phyloP scores from a whole-genome alignment of 1,284 basidiomycete species.

The Moesziomyces sp. region DNA sequence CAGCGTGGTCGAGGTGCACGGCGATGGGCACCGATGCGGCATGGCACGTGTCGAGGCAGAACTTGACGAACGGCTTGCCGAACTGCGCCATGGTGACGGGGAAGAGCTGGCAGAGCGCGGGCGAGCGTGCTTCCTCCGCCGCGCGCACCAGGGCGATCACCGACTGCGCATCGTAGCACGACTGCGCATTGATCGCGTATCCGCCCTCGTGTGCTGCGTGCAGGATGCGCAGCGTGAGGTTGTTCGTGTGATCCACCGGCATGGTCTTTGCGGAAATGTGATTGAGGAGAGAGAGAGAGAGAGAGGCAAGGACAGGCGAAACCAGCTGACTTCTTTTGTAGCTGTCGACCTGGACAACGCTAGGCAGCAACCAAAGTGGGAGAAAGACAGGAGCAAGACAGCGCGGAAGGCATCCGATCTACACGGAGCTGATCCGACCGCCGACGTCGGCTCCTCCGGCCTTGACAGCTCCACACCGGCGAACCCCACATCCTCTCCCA shows the following conservation, averaged over 20 bases:
- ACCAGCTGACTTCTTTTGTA: no score
- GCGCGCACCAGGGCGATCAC: constrained; percentile 40
- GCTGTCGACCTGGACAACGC: no score
- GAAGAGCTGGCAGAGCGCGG: constrained; percentile 43
- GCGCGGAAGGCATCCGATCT: no score
- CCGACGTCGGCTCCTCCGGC: no score
- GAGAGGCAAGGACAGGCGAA: background rate
- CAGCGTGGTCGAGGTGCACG: constrained; percentile 52
- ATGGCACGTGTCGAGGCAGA: constrained; percentile 33
- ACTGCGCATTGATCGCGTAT: constrained; percentile 48
- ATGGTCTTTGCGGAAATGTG: background rate
- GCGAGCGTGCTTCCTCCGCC: constrained; percentile 32
- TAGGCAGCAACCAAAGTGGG: no score
- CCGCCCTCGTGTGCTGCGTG: constrained; percentile 21
- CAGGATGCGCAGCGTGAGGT: constrained; percentile 43
- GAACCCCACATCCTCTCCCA: no score
- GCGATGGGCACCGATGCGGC: constrained; percentile 40
- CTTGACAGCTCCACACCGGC: no score
- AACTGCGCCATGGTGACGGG: constrained; percentile 52
- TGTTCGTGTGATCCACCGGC: constrained; percentile 26
- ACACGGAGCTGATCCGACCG: no score
- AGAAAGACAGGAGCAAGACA: no score
- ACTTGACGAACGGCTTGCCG: constrained; percentile 37
- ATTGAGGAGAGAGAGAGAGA: background rate
- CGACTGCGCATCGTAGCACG: constrained; percentile 40